These are phyloP conservation scores for Chloroidium sp. DNA, from an alignment of 163 green algal species.

Conservation along the genomic window DNA sequence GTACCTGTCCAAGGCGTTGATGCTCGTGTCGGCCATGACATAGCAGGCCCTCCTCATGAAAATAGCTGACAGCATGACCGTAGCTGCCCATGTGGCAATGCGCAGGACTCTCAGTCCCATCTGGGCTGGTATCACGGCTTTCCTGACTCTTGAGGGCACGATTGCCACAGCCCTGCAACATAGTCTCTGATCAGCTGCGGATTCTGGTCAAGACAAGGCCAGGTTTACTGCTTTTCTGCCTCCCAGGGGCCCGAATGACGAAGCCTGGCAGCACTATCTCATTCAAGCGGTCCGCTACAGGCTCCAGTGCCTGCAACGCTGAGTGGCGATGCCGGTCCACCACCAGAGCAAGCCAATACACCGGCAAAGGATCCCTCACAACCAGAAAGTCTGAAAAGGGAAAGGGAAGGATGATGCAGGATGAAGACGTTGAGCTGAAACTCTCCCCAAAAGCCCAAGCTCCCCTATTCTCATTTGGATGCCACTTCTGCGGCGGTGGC, in stretches of 20 bases:
- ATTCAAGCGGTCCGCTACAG: not conserved
- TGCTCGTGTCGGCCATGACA: conserved; percentile 2
- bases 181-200: not conserved
- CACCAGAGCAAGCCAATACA: too few species aligned
- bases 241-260: not conserved
- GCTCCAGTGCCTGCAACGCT: too few species aligned
- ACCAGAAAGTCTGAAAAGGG: too few species aligned
- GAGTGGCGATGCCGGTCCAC: too few species aligned
- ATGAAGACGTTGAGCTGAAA: too few species aligned
- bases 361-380: too few species aligned
- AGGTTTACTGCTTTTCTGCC: too few species aligned
- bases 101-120: conserved; percentile 16
- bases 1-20: not conserved
- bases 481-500: too few species aligned
- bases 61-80: conserved; percentile 16
- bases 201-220: not conserved
- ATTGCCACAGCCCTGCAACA: conserved; percentile 1
- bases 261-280: not conserved
- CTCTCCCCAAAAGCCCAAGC: too few species aligned
- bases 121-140: conserved; percentile 12
- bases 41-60: conserved; percentile 14
- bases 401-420: too few species aligned
- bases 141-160: conserved; percentile 10
- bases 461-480: too few species aligned
- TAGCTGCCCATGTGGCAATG: conserved; percentile 22